Evolutionary conservation across 2,329 filamentous ascomycete species (phyloP).

Genomic region (Penicillium palitans): DNA sequence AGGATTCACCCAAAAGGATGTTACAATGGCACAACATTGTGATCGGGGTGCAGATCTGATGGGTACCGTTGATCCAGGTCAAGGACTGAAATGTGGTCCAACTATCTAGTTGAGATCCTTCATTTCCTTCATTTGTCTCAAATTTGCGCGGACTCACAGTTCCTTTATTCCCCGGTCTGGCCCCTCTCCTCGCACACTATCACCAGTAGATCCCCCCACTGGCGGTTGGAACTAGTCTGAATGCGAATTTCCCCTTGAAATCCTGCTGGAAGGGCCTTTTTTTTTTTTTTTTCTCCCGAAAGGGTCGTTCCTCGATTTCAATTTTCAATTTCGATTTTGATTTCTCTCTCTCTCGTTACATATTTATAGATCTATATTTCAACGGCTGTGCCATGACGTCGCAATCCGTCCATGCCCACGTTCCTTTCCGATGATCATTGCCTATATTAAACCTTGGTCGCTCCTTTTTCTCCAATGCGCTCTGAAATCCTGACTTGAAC

Average conservation of each 20-base stretch:
- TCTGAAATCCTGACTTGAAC: slow-evolving; percentile 1
- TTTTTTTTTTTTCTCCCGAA: slow-evolving; percentile 7
- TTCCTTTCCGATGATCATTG: slow-evolving; percentile 23
- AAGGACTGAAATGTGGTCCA: slow-evolving; percentile 33
- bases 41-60: slow-evolving; percentile 39
- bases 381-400: slow-evolving; percentile 19
- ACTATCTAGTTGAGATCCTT: not conserved
- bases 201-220: slow-evolving; percentile 20
- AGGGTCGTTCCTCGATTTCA: slow-evolving; percentile 3
- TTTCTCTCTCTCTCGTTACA: not conserved
- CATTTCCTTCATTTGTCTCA: not conserved
- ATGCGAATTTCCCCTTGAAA: slow-evolving; percentile 20
- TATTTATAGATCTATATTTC: not conserved
- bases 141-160: not conserved
- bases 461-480: slow-evolving; percentile 19
- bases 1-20: slow-evolving; percentile 42
- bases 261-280: slow-evolving; percentile 6
- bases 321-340: not conserved
- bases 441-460: slow-evolving; percentile 14
- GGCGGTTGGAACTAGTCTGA: slow-evolving; percentile 8
- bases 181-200: not conserved
- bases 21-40: slow-evolving; percentile 39
- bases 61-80: slow-evolving; percentile 33
- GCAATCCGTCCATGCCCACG: slow-evolving; percentile 18
- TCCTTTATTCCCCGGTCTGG: not conserved